phyloP scores from a whole-genome alignment of 495 filamentous ascomycete genomes.

The Cairneyella variabilis region DNA sequence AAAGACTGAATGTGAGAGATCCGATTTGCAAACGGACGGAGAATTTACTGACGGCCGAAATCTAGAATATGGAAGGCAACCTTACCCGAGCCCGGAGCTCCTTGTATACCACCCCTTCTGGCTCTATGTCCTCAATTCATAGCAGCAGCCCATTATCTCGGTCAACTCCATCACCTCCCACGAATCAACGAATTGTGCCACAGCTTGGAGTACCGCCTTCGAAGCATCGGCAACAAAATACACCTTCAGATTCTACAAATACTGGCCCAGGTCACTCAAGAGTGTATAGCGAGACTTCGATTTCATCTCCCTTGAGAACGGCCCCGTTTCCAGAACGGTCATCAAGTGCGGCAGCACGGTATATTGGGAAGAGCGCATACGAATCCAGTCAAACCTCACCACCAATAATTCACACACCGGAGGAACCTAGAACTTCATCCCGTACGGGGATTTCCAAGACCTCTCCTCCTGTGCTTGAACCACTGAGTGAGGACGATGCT shows the following conservation, averaged over 20 bases:
- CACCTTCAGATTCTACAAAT: conserved; percentile 22
- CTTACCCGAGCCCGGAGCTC: conserved; percentile 74
- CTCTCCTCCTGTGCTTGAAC: conserved; percentile 24
- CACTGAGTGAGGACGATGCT: conserved; percentile 32
- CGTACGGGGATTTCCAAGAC: conserved; percentile 8
- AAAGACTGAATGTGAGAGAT: conserved; percentile 70
- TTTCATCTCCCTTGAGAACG: conserved; percentile 38
- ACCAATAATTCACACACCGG: conserved; percentile 6
- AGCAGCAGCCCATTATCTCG: conserved; percentile 28
- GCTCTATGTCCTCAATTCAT: conserved; percentile 43
- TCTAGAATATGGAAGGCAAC: conserved; percentile 90
- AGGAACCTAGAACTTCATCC: background rate
- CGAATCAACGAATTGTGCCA: conserved; percentile 10
- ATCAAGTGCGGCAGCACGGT: conserved; percentile 22
- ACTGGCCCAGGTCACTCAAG: conserved; percentile 48
- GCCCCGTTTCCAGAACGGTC: conserved; percentile 22
- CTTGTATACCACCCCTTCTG: conserved; percentile 56
- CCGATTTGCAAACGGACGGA: conserved; percentile 1
- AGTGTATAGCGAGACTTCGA: conserved; percentile 54
- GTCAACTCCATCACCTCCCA: conserved; percentile 27
- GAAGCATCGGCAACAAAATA: conserved; percentile 34
- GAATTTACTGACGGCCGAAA: conserved; percentile 8
- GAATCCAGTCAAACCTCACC: conserved; percentile 10
- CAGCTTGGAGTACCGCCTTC: conserved; percentile 26
- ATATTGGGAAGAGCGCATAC: conserved; percentile 5